Conservation (phyloP, 1,284 basidiomycete genomes). For the Wolfiporia cocos region DNA sequence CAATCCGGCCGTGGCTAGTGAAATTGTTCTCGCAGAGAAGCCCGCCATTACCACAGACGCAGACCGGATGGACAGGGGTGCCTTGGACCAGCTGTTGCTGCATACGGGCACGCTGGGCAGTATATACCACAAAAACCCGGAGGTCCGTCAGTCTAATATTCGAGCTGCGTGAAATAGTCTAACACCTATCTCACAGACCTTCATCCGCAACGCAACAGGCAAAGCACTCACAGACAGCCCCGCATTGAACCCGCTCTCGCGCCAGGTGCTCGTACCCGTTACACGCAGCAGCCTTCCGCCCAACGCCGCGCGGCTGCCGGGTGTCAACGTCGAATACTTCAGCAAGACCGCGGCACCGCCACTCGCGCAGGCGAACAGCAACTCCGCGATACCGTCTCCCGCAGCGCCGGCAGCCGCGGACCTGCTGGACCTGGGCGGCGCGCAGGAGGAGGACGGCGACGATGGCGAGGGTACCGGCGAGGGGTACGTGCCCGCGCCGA, state of each 20-base stretch:
- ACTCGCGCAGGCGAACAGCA: slow-evolving; percentile 4
- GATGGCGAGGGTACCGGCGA: slow-evolving; percentile 28
- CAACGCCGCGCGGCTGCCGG: slow-evolving; percentile 43
- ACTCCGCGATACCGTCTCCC: slow-evolving; percentile 4
- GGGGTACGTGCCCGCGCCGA: slow-evolving; percentile 18
- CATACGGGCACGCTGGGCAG: slow-evolving; percentile 82
- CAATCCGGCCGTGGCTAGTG: slow-evolving; percentile 84
- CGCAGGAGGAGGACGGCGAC: slow-evolving; percentile 23
- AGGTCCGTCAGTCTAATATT: slow-evolving; percentile 40
- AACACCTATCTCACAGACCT: slow-evolving; percentile 47
- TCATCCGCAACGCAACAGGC: slow-evolving; percentile 74
- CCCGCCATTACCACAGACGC: slow-evolving; percentile 97
- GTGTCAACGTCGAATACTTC: slow-evolving; percentile 36
- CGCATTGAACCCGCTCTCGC: slow-evolving; percentile 69
- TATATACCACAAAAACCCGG: slow-evolving; percentile 87
- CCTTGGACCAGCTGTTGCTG: slow-evolving; percentile 83
- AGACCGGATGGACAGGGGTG: slow-evolving; percentile 93
- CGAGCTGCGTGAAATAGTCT: too few species aligned
- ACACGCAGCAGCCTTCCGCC: slow-evolving; percentile 46
- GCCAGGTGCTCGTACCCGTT: slow-evolving; percentile 62
- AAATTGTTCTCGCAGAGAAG: slow-evolving; percentile 92
- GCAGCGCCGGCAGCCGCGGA: slow-evolving; percentile 7
- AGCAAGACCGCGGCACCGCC: slow-evolving; percentile 7
- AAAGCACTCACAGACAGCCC: slow-evolving; percentile 73
- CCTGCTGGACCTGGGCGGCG: slow-evolving; percentile 10